Conservation (phyloP, 2,329 filamentous ascomycete genomes). For the Teratosphaeria zuluensis region DNA sequence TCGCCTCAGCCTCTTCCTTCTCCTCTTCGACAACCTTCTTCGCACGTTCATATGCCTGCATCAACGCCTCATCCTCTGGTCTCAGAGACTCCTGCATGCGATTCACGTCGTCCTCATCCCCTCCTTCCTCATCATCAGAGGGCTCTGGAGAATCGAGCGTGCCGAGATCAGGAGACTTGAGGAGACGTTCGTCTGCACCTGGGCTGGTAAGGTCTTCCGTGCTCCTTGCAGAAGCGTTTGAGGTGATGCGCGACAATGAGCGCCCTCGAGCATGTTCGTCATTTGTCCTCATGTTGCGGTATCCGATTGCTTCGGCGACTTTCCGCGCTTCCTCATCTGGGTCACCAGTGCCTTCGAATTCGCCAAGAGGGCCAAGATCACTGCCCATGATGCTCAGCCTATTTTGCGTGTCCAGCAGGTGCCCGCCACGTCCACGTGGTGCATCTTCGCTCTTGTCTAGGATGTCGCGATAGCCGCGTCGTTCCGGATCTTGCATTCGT, state of each 20-base stretch:
- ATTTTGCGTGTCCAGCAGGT: conserved; percentile 42
- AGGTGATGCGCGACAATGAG: conserved; percentile 25
- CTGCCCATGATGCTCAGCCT: conserved; percentile 36
- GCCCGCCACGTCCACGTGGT: conserved; percentile 36
- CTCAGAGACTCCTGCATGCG: conserved; percentile 10
- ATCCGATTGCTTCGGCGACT: conserved; percentile 31
- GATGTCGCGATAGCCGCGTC: conserved; percentile 70
- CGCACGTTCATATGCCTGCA: conserved; percentile 24
- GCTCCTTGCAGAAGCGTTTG: conserved; percentile 25
- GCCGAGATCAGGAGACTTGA: conserved; percentile 25
- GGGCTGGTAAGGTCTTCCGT: conserved; percentile 11
- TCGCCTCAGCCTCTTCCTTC: conserved; percentile 21
- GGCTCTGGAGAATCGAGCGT: conserved; percentile 17
- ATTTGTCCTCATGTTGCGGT: conserved; percentile 8
- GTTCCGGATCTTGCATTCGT: conserved; percentile 63
- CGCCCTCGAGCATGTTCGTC: conserved; percentile 11
- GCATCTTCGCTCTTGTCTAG: conserved; percentile 50
- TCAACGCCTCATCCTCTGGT: conserved; percentile 25
- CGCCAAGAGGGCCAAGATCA: conserved; percentile 24
- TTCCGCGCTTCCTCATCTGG: conserved; percentile 28
- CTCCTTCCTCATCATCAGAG: conserved; percentile 11
- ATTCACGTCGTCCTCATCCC: conserved; percentile 15
- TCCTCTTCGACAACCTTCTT: conserved; percentile 23
- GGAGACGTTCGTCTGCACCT: conserved; percentile 11
- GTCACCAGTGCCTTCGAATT: conserved; percentile 16